A percentile compares a stretch with the other conserved stretches of the same genome.
phyloP scores from a whole-genome alignment of 768 basidiomycete species.

The Mycena rebaudengoi region DNA sequence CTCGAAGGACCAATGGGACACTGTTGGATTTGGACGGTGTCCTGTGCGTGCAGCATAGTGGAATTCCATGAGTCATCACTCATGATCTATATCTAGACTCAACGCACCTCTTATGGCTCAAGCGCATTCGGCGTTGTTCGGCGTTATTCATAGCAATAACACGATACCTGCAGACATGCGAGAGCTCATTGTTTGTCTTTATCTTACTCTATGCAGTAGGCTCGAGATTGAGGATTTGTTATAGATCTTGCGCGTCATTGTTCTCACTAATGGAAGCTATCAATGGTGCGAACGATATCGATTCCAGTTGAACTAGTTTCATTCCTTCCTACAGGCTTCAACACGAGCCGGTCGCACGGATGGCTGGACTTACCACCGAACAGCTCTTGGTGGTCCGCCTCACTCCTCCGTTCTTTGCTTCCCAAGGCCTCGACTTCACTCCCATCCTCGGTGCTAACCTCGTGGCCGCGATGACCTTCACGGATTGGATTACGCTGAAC shows the following conservation, averaged over 20 bases:
- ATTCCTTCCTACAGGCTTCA: constrained; percentile 30
- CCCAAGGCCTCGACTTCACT: constrained; percentile 3
- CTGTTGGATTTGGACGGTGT: constrained; percentile 12
- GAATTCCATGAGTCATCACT: background rate
- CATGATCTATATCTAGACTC: background rate
- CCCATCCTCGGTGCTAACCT: constrained; percentile 34
- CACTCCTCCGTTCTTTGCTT: constrained; percentile 26
- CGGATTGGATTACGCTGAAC: constrained; percentile 37
- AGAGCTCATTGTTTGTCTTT: constrained; percentile 1
- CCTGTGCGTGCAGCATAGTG: background rate
- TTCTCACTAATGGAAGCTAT: constrained; percentile 34
- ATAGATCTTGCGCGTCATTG: constrained; percentile 37
- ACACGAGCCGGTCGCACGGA: constrained; percentile 41
- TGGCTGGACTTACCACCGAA: constrained; percentile 38
- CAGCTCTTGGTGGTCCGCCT: constrained; percentile 39
- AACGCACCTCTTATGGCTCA: constrained; percentile 8
- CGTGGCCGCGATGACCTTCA: constrained; percentile 37
- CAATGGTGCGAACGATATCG: constrained; percentile 24
- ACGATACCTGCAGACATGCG: constrained; percentile 3
- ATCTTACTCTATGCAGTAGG: background rate
- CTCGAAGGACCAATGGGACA: background rate
- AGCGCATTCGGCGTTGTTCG: background rate
- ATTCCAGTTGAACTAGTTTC: background rate
- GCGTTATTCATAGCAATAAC: background rate
- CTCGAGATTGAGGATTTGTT: background rate